A percentile compares a stretch with the other conserved stretches of the same genome.
Conservation (phyloP, 2,329 filamentous ascomycete genomes). For the Exophiala bonariae region DNA sequence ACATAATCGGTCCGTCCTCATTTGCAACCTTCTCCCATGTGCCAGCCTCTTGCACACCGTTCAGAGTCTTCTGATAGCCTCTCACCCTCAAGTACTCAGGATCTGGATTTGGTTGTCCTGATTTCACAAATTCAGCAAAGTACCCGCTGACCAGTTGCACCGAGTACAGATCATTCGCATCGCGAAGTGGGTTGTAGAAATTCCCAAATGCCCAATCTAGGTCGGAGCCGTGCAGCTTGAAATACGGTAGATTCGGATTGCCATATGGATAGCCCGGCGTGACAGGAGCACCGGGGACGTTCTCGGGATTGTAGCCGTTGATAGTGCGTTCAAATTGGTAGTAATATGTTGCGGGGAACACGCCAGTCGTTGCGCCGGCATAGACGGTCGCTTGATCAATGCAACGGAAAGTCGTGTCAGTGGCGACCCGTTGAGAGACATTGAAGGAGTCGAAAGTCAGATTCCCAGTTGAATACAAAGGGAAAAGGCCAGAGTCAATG, state of each 20-base stretch:
- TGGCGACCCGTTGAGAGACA: slow-evolving; percentile 54
- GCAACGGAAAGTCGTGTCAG: slow-evolving; percentile 61
- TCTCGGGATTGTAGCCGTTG: slow-evolving; percentile 55
- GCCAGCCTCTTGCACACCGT: slow-evolving; percentile 41
- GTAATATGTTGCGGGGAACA: slow-evolving; percentile 54
- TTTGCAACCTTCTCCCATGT: slow-evolving; percentile 39
- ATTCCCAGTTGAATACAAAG: slow-evolving; percentile 49
- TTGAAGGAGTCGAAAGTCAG: slow-evolving; percentile 59
- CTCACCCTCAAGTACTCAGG: slow-evolving; percentile 46
- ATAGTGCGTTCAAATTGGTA: slow-evolving; percentile 63
- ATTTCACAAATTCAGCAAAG: slow-evolving; percentile 54
- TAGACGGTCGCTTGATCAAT: slow-evolving; percentile 60
- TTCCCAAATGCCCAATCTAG: slow-evolving; percentile 57
- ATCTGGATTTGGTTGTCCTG: slow-evolving; percentile 53
- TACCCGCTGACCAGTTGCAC: slow-evolving; percentile 48
- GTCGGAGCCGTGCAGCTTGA: slow-evolving; percentile 60
- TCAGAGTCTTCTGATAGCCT: slow-evolving; percentile 45
- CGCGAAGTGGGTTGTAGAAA: slow-evolving; percentile 46
- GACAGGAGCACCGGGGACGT: slow-evolving; percentile 49
- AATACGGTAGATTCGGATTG: slow-evolving; percentile 54
- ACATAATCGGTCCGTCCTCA: slow-evolving; percentile 40
- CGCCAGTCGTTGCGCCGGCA: slow-evolving; percentile 45
- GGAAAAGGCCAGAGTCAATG: slow-evolving; percentile 51
- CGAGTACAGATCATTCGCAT: slow-evolving; percentile 50
- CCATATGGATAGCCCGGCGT: slow-evolving; percentile 42